Percentiles rank a stretch among this genome's conserved stretches.
Conservation (phyloP, 192 early-diverging fungal genomes). For the Podila epicladia region DNA sequence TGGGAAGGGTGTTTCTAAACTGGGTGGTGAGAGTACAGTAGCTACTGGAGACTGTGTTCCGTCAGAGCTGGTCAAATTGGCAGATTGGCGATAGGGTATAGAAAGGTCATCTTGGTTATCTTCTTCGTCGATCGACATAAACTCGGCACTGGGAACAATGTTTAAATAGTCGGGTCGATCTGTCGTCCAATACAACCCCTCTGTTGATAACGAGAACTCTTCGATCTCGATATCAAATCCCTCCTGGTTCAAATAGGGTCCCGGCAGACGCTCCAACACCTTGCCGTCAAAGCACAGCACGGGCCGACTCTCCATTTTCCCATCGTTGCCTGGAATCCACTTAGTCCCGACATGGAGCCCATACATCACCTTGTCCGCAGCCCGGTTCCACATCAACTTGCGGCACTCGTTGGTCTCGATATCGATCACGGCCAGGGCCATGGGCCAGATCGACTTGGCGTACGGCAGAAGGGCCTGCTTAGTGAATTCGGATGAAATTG, state of each 20-base stretch:
- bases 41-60: too few relatives aligned
- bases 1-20: too few relatives aligned
- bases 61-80: too few relatives aligned
- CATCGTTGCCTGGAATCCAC: not conserved
- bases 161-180: conserved; percentile 17
- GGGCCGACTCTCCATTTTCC: conserved; percentile 4
- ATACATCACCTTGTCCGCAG: conserved; percentile 47
- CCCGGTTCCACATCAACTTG: conserved; percentile 44
- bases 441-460: conserved; percentile 38
- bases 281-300: conserved; percentile 33
- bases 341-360: conserved; percentile 22
- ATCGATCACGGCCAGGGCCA: conserved; percentile 43
- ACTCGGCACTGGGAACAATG: conserved; percentile 4
- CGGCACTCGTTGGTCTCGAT: conserved; percentile 7
- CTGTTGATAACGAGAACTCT: not conserved
- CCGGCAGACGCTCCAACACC: conserved; percentile 18
- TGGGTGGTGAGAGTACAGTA: too few relatives aligned
- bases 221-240: not conserved
- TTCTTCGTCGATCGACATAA: not conserved
- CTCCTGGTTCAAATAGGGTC: conserved; percentile 21
- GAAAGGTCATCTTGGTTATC: not conserved
- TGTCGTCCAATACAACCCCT: not conserved
- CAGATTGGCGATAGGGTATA: too few relatives aligned
- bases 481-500: conserved; percentile 27
- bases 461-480: conserved; percentile 26